phyloP scores from a whole-genome alignment of 306 rosid genomes.

The Benincasa hispida region DNA sequence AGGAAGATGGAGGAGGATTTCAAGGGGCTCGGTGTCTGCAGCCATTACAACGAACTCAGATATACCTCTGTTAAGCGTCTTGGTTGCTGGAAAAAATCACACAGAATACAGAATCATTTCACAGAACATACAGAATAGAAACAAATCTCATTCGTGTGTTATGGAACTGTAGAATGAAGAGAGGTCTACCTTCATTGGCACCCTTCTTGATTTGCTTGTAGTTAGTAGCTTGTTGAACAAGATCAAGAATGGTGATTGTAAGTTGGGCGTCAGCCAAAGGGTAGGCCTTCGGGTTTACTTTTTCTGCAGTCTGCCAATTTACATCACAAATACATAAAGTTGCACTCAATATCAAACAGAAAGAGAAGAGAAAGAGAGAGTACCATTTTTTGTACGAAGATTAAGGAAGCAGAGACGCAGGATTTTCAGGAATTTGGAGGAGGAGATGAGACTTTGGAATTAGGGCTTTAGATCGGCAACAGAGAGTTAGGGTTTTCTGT shows the following conservation, averaged over 20 bases:
- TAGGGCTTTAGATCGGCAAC: conserved; percentile 27
- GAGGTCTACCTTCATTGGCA: conserved; percentile 73
- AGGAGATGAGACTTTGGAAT: not conserved
- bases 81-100: conserved; percentile 50
- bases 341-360: not conserved
- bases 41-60: conserved; percentile 90
- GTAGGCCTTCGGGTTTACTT: conserved; percentile 77
- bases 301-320: conserved; percentile 43
- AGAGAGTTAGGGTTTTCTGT: not conserved
- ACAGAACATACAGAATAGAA: not conserved
- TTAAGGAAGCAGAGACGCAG: conserved; percentile 14
- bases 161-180: not conserved
- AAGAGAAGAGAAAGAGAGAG: not conserved
- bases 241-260: conserved; percentile 60
- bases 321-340: not conserved
- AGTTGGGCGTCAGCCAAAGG: conserved; percentile 83
- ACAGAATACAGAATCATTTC: not conserved
- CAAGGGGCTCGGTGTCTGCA: conserved; percentile 78
- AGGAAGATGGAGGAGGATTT: conserved; percentile 89
- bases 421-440: conserved; percentile 6
- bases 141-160: not conserved
- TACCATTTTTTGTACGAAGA: conserved; percentile 40
- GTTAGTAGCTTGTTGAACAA: conserved; percentile 83
- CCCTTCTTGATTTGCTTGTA: conserved; percentile 93
- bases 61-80: conserved; percentile 78